A percentile compares a stretch with the other conserved stretches of the same genome.
Conservation (phyloP, 768 basidiomycete genomes). For the Agrocybe pediades region DNA sequence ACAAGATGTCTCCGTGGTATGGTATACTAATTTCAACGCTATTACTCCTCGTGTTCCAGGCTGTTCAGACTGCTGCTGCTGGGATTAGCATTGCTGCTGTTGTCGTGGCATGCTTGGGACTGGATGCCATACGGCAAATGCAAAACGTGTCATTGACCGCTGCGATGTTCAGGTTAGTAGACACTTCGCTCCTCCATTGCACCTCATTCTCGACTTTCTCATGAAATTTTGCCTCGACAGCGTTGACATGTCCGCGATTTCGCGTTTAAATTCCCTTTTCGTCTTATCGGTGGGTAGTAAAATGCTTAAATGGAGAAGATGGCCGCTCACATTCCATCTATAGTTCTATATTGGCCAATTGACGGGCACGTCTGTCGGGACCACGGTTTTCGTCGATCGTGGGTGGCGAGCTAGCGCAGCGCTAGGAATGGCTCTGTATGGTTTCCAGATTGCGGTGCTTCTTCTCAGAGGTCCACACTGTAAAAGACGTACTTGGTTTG, state of each 20-base stretch:
- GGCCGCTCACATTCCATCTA: neutral
- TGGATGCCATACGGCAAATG: constrained; percentile 63
- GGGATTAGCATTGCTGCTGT: constrained; percentile 62
- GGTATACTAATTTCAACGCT: constrained; percentile 56
- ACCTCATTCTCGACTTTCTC: constrained; percentile 8
- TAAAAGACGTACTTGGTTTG: constrained; percentile 50
- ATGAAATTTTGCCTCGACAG: constrained; percentile 6
- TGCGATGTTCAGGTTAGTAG: constrained; percentile 46
- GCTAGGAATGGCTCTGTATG: constrained; percentile 54
- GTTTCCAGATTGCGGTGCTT: constrained; percentile 51
- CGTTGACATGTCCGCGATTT: constrained; percentile 38
- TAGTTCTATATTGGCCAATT: constrained; percentile 69
- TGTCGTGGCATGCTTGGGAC: constrained; percentile 57
- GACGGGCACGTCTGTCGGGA: constrained; percentile 68
- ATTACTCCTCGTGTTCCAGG: constrained; percentile 45
- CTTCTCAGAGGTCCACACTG: constrained; percentile 63
- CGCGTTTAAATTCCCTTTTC: constrained; percentile 68
- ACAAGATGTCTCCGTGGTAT: constrained; percentile 65
- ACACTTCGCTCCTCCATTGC: neutral
- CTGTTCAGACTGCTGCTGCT: constrained; percentile 59
- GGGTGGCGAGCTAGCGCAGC: constrained; percentile 66
- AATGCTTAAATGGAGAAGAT: neutral
- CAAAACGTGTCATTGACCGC: constrained; percentile 60
- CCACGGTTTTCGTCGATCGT: constrained; percentile 57
- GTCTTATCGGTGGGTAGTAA: constrained; percentile 51